Base-by-base conservation (phyloP, 1,139 yeast genomes). In the Sugiyamaella grinbergsii region DNA sequence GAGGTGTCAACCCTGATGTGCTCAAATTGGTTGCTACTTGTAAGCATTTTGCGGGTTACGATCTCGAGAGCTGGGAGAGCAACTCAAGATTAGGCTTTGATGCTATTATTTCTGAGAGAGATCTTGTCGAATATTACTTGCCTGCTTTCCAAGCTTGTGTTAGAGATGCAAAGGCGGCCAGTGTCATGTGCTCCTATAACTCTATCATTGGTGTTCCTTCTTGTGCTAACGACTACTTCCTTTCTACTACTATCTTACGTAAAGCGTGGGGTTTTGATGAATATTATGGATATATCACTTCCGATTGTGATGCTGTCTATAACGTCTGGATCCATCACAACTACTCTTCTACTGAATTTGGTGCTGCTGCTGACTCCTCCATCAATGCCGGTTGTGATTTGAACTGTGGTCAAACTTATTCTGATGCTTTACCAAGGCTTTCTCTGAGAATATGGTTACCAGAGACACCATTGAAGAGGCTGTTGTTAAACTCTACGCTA, bases 81-180 rank as follows among this genome's bases (percentile, higher is more conserved):
- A 82, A 78, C 60, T 77, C 73, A 29, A 79, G 79, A 24, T 46
- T 42, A 32, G 41, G 40, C 8, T 47, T 50, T 34, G 51, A 55
- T 20, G 55, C 81, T 16, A 76, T 77, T 54, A 76, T 80, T 50
- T 81, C 79, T 26, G 82, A 78, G 60, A 66, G 79, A 32, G 79
- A 79, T 0, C 73, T 80, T 78, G 82, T 78, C 60, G 84, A 79
- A 58, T 62, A 77, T 4, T 80, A 73, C 61, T 58, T 79, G 53
- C 78, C 83, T 80, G 82, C 83, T 4, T 80, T 78, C 69, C 81
- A 81, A 15, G 80, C 79, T 61, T 75, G 75, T 19, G 70, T 79
- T 24, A 47, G 57, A 43, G 55, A 53, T 29, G 79, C 82, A 3
- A 81, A 81, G n/a, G 80, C 69, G 38, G 82, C 81, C 2, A 71